Evolutionary conservation across 2,329 filamentous ascomycete species (phyloP), one percentile per base, ranked within the genome.

Genomic region (Phialophora tarda): DNA sequence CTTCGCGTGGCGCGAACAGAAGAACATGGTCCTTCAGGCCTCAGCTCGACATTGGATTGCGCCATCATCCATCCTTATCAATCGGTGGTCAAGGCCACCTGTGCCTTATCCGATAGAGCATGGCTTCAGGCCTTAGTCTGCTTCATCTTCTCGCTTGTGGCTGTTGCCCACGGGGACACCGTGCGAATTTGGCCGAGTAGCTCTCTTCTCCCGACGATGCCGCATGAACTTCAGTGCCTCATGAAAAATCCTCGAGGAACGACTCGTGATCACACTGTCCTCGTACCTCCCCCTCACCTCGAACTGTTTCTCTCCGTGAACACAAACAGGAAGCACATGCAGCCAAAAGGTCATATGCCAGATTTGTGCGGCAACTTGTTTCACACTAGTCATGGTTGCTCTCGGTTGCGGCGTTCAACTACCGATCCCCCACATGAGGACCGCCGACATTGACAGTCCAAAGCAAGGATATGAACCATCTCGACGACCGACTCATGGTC

Each of bases 81-180:
- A 50, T 3, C 17, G 12, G 24, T 56, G 59, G 34, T 56, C 59
- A 62, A 53, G 26, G 34, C 30, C 59, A 1, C 55, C n/a, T 17
- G 55, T 32, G 62, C 44, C 59, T 62, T 64, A 55, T 51, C 62
- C 50, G 32, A 64, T 63, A 54, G 21, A 64, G 68, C 54, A 65
- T 66, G 63, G 68, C 58, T 56, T 67, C 41, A 64, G 63, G 53
- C 57, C 53, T 57, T 64, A 66, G 65, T 26, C 21, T 55, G 65
- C 68, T 68, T 70, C 63, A 70, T 54, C 44, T 51, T 30, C 63
- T 70, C 63, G 68, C 53, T 57, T 68, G 65, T 64, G 65, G 63
- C 59, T 63, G 54, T 67, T 50, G 44, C 63, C 41, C 58, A 64
- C 60, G 61, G 63, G 21, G 51, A 57, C 60, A 62, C 63, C 67